These are phyloP conservation scores for Microdochium paspali DNA, from an alignment of 2,329 filamentous ascomycete genomes.

Conservation along the genomic window DNA sequence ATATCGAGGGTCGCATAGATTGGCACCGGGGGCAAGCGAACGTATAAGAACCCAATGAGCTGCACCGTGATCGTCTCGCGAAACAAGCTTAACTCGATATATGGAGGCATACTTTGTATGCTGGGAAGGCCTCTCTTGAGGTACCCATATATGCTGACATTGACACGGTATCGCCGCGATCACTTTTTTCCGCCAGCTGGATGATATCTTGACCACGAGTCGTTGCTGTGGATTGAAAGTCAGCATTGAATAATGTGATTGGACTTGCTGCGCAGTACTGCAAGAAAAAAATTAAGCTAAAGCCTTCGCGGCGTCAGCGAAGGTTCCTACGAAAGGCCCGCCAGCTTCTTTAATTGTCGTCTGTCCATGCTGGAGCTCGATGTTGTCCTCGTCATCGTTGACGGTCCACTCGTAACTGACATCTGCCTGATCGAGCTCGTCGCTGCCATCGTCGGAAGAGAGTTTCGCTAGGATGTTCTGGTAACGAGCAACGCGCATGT, in stretches of 20 bases:
- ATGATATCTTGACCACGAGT: too few relatives aligned
- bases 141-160: too few relatives aligned
- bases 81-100: too few relatives aligned
- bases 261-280: constrained; percentile 1
- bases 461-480: constrained; percentile 54
- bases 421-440: constrained; percentile 18
- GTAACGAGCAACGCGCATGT: constrained; percentile 47
- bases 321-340: constrained; percentile 47
- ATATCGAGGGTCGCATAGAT: too few relatives aligned
- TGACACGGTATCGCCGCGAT: too few relatives aligned
- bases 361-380: constrained; percentile 31
- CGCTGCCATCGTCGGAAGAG: constrained; percentile 30
- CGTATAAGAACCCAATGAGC: too few relatives aligned
- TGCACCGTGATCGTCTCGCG: too few relatives aligned
- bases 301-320: constrained; percentile 47
- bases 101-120: too few relatives aligned
- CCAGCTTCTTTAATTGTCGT: constrained; percentile 26
- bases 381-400: constrained; percentile 35
- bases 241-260: background rate
- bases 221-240: background rate
- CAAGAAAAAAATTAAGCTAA: constrained; percentile 27
- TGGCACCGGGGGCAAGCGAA: too few relatives aligned
- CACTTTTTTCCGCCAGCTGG: too few relatives aligned
- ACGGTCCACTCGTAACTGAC: constrained; percentile 42
- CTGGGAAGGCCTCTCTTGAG: too few relatives aligned